Base-by-base conservation (phyloP, 1,139 yeast species). In the Yamadazyma epiphylla region DNA sequence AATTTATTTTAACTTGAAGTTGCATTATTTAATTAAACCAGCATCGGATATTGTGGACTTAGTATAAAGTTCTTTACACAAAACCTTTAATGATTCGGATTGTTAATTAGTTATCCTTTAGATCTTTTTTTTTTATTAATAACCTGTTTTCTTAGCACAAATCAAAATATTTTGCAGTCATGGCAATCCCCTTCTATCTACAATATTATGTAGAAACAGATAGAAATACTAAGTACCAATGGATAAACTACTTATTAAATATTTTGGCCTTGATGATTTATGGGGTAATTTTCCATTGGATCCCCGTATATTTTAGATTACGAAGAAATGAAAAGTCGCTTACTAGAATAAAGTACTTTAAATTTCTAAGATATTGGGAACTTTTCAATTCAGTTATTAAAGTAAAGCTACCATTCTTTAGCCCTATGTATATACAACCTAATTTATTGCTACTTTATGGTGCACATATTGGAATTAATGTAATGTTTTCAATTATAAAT, bases 271-370 rank as follows among this genome's bases (percentile, higher is more conserved):
- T 69, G n/a, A 35, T 51, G 0, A 12, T 54, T 4, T 69, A 70
- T 49, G 77, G 76, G 5, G 8, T 64, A 4, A 19, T 68, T 2
- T 65, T 68, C 43, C 56, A 62, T 31, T 66, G 72, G 70, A 46
- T 65, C 5, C 74, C 74, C 5, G 44, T 46, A 21, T 35, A 27
- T 19, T 29, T 51, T 8, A 39, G 55, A 33, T 21, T 26, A 2
- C 41, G 41, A 19, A 34, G 57, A 28, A 28, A 29, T 9, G 27
- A 32, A 5, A 28, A 35, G n/a, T 24, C 46, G n/a, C 25, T 41
- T 7, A 34, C 31, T 13, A 39, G 33, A 19, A 39, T 35, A 25
- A 35, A 39, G 9, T 48, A 39, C 30, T 67, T 65, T 38, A 45
- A 37, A 11, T 39, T 58, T 16, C 16, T 63, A 5, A 51, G 50